Base-by-base conservation (phyloP, 208 protist species). In the Spongospora subterranea region DNA sequence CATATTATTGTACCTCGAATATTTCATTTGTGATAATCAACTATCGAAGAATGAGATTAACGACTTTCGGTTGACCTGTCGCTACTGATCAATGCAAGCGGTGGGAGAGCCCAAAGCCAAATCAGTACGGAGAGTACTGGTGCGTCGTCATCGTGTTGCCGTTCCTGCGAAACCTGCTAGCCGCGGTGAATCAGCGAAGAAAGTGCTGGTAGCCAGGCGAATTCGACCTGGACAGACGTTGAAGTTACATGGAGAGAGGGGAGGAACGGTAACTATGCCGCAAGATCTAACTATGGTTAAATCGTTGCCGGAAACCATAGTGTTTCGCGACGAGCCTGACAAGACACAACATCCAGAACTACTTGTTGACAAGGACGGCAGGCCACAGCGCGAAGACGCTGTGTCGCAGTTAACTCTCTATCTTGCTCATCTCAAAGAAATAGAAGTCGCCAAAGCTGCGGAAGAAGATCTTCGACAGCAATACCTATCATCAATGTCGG, bases 201-300 rank as follows among this genome's bases (percentile, higher is more conserved):
- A 82, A n/a, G 71, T 82, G 11, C 6, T 82, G 17, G n/a, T 82
- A 6, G 71, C 71, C 13, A 6, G 71, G 35, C 71, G 71, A 43
- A 82, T 82, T 35, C 71, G 71, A 20, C 71, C 71, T 45, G 71
- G 71, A 6, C 71, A 82, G 71, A 82, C 71, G 71, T 35, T 82
- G n/a, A 35, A 35, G n/a, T 43, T 35, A 13, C n/a, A n/a, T n/a
- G n/a, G n/a, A n/a, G 71, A 45, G n/a, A 82, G 35, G 17, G 71
- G 71, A 6, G 17, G 71, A n/a, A 82, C 71, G 35, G 71, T 82
- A n/a, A 82, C 71, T 13, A 82, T 82, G 71, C 17, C n/a, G 11
- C 17, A 82, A 6, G 71, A 82, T 35, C 71, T 20, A 35, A 43
- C 6, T 17, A 35, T 82, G 71, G n/a, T 82, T 43, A 35, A 82